Base-by-base conservation (phyloP, 306 rosid genomes). In the Purshia tridentata region DNA sequence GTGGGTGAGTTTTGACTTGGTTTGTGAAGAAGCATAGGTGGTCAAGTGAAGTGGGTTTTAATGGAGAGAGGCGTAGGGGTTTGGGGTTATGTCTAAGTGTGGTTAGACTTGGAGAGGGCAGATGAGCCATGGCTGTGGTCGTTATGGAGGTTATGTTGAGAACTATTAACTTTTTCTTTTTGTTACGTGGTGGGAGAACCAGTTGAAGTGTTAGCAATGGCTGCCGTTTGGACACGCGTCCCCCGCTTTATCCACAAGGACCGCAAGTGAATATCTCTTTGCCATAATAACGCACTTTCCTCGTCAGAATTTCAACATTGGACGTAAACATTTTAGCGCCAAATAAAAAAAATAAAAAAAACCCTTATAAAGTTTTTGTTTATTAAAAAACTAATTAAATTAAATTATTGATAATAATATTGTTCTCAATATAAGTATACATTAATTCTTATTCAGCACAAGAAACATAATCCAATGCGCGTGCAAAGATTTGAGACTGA, bases 51-150 rank as follows among this genome's bases (percentile, higher is more conserved):
- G 71, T 22, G 76, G 83, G 72, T 83, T 81, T 89, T 9, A 70
- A 56, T 59, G 89, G 79, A 52, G 77, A 74, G 81, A 78, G 76
- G 59, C 66, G 63, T 42, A 57, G 29, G 54, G 59, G 76, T 2
- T 12, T 82, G 1, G 80, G 84, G 46, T 69, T 86, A 4, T 77
- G 84, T 73, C 81, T 86, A 69, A 86, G 81, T 15, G 86, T 80
- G 71, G 80, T 67, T 45, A 92, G 56, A 50, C 79, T 77, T 59
- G 93, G 83, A 70, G 75, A 81, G 61, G 86, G 84, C 15, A 89
- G 72, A 50, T 92, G 81, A 66, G 88, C 93, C 98, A 90, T 93
- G 81, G 64, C 6, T 60, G 53, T 57, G 67, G 52, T 20, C 47
- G 52, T 75, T 46, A 9, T 13, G 39, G 52, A 65, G 45, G 66